Evolutionary conservation across 306 rosid species (phyloP), one percentile per base, ranked within the genome.

Genomic region (Canavalia gladiata): DNA sequence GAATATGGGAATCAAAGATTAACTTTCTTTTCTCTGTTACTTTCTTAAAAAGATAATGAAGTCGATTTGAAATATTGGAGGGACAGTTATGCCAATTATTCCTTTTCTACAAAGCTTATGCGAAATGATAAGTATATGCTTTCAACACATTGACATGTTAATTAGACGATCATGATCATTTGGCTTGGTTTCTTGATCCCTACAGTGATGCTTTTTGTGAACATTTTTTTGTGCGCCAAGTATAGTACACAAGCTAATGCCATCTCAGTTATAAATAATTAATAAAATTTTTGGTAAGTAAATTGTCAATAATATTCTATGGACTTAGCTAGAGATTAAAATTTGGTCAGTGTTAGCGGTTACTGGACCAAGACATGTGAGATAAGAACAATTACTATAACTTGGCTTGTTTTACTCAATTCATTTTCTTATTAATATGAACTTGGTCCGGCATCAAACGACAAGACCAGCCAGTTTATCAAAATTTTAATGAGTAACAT

Each of bases 391-490:
- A 51, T 43, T 56, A 81, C 18, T 31, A 25, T 31, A 58, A 39
- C 71, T 39, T 37, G 63, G 33, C 62, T 62, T 52, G n/a, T 54
- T 43, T 54, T 34, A 12, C 64, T 55, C 34, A 30, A 72, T 7
- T 59, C 7, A 33, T 8, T 35, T 35, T 49, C 51, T 50, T 55
- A 18, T n/a, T 65, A 65, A 52, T 74, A 66, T 67, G 51, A 6
- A 33, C 56, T 43, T 43, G 54, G 75, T 43, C 52, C 59, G 69
- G 43, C 80, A 58, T 10, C 80, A 65, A 74, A 65, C 52, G 29
- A 55, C 47, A 31, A 30, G 37, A 35, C 39, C 41, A 64, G 13
- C 28, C 42, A 12, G 43, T 72, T 51, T 47, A 35, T 46, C 68
- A 9, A 5, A 72, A 18, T 35, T 42, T 73, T 41, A 41, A 25